Evolutionary conservation across 176 grass and related monocot genomes (phyloP).

Genomic region (Phoenix roebelenii): DNA sequence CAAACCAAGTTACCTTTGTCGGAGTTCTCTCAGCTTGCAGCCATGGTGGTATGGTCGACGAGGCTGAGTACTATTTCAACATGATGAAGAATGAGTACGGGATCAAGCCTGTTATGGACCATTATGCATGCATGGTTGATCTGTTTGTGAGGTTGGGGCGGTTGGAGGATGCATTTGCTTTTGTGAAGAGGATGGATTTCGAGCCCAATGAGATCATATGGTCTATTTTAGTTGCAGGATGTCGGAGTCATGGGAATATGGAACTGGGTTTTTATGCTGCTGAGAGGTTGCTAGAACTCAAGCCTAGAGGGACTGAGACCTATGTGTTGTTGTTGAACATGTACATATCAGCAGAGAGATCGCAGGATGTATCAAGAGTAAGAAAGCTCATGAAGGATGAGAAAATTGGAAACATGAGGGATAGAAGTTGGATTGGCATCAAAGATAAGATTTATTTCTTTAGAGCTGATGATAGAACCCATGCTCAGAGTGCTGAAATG

Average conservation of each 20-base stretch:
- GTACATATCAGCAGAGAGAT: slow-evolving; percentile 63
- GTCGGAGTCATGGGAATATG: slow-evolving; percentile 65
- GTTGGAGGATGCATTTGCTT: slow-evolving; percentile 70
- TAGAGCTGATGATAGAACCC: slow-evolving; percentile 42
- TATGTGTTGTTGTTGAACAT: slow-evolving; percentile 77
- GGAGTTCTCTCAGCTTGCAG: slow-evolving; percentile 84
- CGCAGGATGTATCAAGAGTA: slow-evolving; percentile 52
- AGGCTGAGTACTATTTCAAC: slow-evolving; percentile 59
- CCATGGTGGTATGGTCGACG: slow-evolving; percentile 51
- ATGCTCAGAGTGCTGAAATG: slow-evolving; percentile 28
- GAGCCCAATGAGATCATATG: slow-evolving; percentile 69
- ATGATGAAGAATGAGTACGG: slow-evolving; percentile 65
- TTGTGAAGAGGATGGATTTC: slow-evolving; percentile 40
- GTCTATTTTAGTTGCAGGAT: slow-evolving; percentile 85
- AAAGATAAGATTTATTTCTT: slow-evolving; percentile 69
- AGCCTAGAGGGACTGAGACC: slow-evolving; percentile 62
- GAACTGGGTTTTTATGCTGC: slow-evolving; percentile 69
- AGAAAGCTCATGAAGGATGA: slow-evolving; percentile 62
- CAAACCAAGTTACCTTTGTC: slow-evolving; percentile 72
- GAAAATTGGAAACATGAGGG: slow-evolving; percentile 50
- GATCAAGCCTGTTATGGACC: slow-evolving; percentile 55
- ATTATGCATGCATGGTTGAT: slow-evolving; percentile 83
- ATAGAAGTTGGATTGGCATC: slow-evolving; percentile 78
- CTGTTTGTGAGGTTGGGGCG: slow-evolving; percentile 62
- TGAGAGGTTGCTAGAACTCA: slow-evolving; percentile 53